Conservation (phyloP, 257 asterid genomes). For the Prunella vulgaris region DNA sequence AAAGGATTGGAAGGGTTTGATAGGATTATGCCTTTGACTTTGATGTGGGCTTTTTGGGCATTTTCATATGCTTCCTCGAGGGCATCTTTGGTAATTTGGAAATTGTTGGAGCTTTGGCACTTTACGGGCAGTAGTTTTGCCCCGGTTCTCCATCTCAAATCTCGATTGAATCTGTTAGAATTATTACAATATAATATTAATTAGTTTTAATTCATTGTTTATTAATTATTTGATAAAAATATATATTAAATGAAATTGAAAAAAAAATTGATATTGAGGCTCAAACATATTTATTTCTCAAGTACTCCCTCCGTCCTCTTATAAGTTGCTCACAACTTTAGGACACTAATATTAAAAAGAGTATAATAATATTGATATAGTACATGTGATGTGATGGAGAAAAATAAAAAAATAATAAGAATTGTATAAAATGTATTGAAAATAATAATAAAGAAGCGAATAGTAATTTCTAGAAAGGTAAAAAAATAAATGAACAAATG, state of each 20-base stretch:
- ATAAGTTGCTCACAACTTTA: too few relatives aligned
- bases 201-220: not conserved
- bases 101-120: conserved; percentile 56
- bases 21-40: conserved; percentile 60
- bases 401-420: too few relatives aligned
- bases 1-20: conserved; percentile 81
- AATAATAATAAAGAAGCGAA: too few relatives aligned
- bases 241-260: not conserved
- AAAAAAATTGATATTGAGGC: too few relatives aligned
- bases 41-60: conserved; percentile 46
- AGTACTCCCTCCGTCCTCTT: too few relatives aligned
- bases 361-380: too few relatives aligned
- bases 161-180: conserved; percentile 64
- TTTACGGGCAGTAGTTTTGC: conserved; percentile 52
- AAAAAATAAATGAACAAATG: too few relatives aligned
- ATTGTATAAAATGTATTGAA: too few relatives aligned
- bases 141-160: conserved; percentile 81
- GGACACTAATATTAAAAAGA: too few relatives aligned
- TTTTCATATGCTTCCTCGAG: conserved; percentile 53
- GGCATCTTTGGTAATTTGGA: conserved; percentile 50
- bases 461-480: too few relatives aligned
- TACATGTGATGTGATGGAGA: too few relatives aligned
- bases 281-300: too few relatives aligned
- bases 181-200: not conserved
- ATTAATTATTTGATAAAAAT: not conserved